Conservation (phyloP, 306 rosid species). For the Quercus glauca region DNA sequence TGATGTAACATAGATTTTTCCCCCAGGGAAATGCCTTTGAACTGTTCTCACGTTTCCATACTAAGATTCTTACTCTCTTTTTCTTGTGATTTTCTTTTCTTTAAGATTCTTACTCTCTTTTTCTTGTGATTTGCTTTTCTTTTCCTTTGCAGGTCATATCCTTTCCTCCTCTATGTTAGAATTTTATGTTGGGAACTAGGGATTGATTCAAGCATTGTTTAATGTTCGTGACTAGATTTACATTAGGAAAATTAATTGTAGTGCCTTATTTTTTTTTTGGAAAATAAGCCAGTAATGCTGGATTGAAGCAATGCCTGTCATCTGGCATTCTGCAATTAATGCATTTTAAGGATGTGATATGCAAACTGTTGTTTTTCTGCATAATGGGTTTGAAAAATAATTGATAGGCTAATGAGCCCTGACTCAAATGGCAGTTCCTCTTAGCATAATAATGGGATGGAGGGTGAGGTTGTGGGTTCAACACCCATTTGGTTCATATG, state of each 20-base stretch:
- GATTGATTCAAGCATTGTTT: conserved; percentile 10
- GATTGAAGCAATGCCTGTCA: not conserved
- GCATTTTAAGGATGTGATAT: not conserved
- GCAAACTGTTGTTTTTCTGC: not conserved
- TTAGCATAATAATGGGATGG: too few species aligned
- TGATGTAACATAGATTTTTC: not conserved
- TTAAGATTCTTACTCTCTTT: conserved; percentile 1
- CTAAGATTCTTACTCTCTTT: not conserved
- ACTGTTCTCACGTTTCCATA: not conserved
- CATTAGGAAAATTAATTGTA: conserved; percentile 1
- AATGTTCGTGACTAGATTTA: conserved; percentile 11
- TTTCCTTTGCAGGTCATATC: conserved; percentile 85
- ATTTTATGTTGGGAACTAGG: conserved; percentile 17
- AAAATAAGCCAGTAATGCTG: not conserved
- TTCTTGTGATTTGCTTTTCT: conserved; percentile 15
- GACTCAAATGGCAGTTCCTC: too few species aligned
- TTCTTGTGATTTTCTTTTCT: conserved; percentile 12
- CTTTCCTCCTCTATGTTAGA: conserved; percentile 37
- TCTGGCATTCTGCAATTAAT: not conserved
- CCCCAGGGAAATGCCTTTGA: not conserved
- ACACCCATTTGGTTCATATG: too few species aligned
- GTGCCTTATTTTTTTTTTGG: conserved; percentile 4
- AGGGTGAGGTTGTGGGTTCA: too few species aligned
- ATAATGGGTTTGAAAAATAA: not conserved
- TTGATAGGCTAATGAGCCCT: too few species aligned